Evolutionary conservation across 2,329 filamentous ascomycete species (phyloP), one percentile per base, ranked within the genome.

Genomic region (Emmonsia crescens): DNA sequence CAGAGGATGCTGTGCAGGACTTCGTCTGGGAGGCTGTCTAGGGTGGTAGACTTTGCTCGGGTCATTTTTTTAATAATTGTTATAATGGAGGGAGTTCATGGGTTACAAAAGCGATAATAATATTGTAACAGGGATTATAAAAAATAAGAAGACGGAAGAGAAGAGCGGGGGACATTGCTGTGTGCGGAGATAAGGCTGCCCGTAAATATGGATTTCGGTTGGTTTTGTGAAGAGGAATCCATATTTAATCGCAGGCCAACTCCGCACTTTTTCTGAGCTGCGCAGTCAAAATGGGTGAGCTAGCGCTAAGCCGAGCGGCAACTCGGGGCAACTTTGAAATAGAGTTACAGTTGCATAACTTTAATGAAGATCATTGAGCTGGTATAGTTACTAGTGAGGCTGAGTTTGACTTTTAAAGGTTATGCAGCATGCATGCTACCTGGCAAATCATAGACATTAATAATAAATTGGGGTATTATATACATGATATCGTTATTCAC

Each of bases 1-100:
- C 81, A 80, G 66, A 96, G 81, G 66, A 97, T 88, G 60, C 86
- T 82, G 71, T 90, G 85, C 68, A 97, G 81, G 65, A 97, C 83
- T 78, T 99, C 94, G 74, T 93, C 89, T 48, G 92, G 92, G 42
- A 94, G 79, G 60, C 65, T 58, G 60, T 66, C 65, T 3, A 64
- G 38, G 38, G 61, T 57, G 24, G 58, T 24, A 8, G 42, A n/a
- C 10, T 19, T 54, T 12, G 54, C 54, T 29, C 21, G 6, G 10
- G 38, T 16, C 55, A 57, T 48, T 48, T 27, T 21, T 27, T 27
- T 46, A 10, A 2, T 29, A 19, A 38, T 6, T 16, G 33, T 27
- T 31, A 38, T 24, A 21, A 36, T 55, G 52, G 9, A 36, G n/a
- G 31, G n/a, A 4, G 10, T 24, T 38, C 19, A 24, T 19, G 29